phyloP scores from a whole-genome alignment of 148 eudicot species.

The Bassia scoparia region DNA sequence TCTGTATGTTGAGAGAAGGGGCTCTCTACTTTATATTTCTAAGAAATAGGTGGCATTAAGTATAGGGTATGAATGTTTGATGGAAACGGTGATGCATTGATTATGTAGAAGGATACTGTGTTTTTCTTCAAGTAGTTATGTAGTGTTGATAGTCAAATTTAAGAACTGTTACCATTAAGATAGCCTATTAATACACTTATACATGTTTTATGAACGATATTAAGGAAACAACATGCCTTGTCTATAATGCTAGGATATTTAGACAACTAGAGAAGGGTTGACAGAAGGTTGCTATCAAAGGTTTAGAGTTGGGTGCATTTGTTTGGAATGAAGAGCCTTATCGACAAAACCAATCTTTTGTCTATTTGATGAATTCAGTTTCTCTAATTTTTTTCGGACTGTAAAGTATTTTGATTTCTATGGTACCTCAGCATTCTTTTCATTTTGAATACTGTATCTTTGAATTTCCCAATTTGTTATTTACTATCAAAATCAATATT shows the following conservation, averaged over 20 bases:
- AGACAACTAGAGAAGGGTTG: not conserved
- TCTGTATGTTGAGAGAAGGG: no score
- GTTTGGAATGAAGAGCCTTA: not conserved
- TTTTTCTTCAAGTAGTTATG: not conserved
- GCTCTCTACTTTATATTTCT: no score
- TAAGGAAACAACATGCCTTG: not conserved
- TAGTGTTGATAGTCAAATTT: not conserved
- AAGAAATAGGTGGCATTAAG: no score
- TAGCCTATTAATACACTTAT: not conserved
- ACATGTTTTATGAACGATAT: not conserved
- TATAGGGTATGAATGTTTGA: no score
- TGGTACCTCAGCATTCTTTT: not conserved
- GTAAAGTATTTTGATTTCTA: not conserved
- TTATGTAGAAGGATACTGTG: not conserved
- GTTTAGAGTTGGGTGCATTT: not conserved
- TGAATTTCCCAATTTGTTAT: not conserved
- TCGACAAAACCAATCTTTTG: not conserved
- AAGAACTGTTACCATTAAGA: not conserved
- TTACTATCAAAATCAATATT: not conserved
- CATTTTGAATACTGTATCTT: conserved; percentile 3
- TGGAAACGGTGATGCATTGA: not conserved
- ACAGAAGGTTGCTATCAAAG: not conserved
- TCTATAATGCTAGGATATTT: not conserved
- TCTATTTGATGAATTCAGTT: not conserved
- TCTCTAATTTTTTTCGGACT: not conserved